A percentile compares a stretch with the other conserved stretches of the same genome.
Conservation (phyloP, 352 stramenopile genomes). For the Phytophthora hibernalis region DNA sequence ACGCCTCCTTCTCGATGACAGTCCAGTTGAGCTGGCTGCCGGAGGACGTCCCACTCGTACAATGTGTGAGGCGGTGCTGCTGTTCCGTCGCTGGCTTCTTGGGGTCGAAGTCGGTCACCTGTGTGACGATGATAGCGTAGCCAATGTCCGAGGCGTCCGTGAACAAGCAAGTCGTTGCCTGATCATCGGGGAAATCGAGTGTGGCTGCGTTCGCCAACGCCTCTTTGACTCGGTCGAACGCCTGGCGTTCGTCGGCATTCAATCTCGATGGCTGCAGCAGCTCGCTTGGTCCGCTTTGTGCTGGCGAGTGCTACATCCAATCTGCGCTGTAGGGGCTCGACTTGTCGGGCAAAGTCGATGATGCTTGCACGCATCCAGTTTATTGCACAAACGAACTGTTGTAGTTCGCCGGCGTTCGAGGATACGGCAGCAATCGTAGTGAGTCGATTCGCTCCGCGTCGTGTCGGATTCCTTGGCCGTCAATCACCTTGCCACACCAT, state of each 20-base stretch:
- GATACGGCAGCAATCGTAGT: no score
- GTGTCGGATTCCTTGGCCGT: no score
- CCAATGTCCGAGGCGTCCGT: slow-evolving; percentile 5
- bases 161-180: slow-evolving; percentile 8
- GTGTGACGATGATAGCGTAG: slow-evolving; percentile 1
- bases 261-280: not conserved
- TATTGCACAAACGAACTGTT: no score
- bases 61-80: slow-evolving; percentile 1
- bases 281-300: no score
- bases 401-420: no score
- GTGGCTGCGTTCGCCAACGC: slow-evolving; percentile 1
- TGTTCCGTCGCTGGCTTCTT: not conserved
- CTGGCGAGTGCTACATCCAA: not conserved
- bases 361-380: not conserved
- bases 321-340: slow-evolving; percentile 5
- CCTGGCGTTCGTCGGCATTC: not conserved
- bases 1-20: not conserved
- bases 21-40: no score
- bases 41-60: not conserved
- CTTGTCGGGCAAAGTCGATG: not conserved
- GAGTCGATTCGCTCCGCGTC: no score
- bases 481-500: no score
- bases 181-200: not conserved
- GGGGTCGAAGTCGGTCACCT: not conserved
- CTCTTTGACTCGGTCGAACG: slow-evolving; percentile 3